Evolutionary conservation across 805 yeast genomes (phyloP).

Genomic region (Starmera caribaea): DNA sequence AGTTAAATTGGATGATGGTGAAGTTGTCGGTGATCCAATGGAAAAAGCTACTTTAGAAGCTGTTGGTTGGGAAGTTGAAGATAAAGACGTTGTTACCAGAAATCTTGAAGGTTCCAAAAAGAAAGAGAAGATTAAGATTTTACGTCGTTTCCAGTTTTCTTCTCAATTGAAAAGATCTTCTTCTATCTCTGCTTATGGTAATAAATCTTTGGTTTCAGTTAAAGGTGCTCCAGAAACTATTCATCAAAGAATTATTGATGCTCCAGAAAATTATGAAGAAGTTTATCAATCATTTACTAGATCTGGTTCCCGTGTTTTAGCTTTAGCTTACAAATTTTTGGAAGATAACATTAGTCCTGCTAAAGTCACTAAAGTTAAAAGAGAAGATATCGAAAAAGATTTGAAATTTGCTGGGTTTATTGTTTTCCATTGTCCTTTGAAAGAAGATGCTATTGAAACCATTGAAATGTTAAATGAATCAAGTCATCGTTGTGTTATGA

Average conservation of each 20-base stretch:
- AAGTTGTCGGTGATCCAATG: slow-evolving; percentile 98
- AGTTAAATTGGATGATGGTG: slow-evolving; percentile 92
- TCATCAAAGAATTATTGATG: slow-evolving; percentile 56
- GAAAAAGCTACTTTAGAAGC: slow-evolving; percentile 92
- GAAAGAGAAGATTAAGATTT: slow-evolving; percentile 49
- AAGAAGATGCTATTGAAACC: slow-evolving; percentile 84
- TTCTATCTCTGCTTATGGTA: slow-evolving; percentile 57
- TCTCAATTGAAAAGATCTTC: slow-evolving; percentile 93
- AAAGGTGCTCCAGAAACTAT: slow-evolving; percentile 99
- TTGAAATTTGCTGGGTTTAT: slow-evolving; percentile 84
- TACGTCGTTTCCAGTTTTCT: slow-evolving; percentile 94
- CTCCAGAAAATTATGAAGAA: slow-evolving; percentile 76
- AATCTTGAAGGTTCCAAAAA: slow-evolving; percentile 16
- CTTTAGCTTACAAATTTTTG: slow-evolving; percentile 78
- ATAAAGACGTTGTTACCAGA: slow-evolving; percentile 61
- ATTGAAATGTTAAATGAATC: slow-evolving; percentile 90
- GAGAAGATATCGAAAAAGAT: slow-evolving; percentile 69
- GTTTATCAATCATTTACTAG: slow-evolving; percentile 86
- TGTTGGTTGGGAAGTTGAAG: slow-evolving; percentile 74
- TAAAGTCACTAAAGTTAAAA: slow-evolving; percentile 48
- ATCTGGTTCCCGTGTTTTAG: slow-evolving; percentile 92
- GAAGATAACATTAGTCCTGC: slow-evolving; percentile 38
- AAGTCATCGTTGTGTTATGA: slow-evolving; percentile 93
- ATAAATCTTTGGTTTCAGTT: slow-evolving; percentile 64
- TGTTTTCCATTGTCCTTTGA: slow-evolving; percentile 96